phyloP scores from a whole-genome alignment of 2,329 filamentous ascomycete genomes.

The Sclerotinia minor region DNA sequence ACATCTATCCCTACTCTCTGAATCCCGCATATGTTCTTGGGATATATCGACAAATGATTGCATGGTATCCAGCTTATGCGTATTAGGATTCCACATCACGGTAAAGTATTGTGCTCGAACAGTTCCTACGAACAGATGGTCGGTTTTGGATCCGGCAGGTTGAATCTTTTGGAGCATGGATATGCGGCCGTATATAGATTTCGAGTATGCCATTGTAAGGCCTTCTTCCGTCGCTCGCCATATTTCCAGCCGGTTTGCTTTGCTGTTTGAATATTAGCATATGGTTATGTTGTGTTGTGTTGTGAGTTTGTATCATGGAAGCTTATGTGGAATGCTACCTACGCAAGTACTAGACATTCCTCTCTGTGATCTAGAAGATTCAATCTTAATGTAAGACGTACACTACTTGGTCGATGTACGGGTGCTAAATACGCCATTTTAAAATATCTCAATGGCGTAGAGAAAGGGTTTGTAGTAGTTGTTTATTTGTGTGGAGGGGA shows the following conservation, averaged over 20 bases:
- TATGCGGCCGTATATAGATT: conserved; percentile 79
- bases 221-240: conserved; percentile 69
- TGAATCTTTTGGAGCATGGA: conserved; percentile 80
- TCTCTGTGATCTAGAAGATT: conserved; percentile 72
- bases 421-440: conserved; percentile 91
- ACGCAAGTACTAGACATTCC: conserved; percentile 87
- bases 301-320: conserved; percentile 1
- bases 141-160: conserved; percentile 70
- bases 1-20: conserved; percentile 79
- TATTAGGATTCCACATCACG: conserved; percentile 72
- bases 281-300: background rate
- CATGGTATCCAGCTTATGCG: conserved; percentile 52
- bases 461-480: background rate
- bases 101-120: conserved; percentile 91
- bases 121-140: conserved; percentile 90
- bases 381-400: conserved; percentile 82
- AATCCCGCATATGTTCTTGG: conserved; percentile 68
- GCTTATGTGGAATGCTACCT: conserved; percentile 44
- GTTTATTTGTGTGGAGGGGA: background rate
- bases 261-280: conserved; percentile 51
- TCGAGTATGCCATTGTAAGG: conserved; percentile 65
- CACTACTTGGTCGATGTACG: conserved; percentile 87
- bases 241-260: conserved; percentile 82
- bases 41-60: conserved; percentile 53
- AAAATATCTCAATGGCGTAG: conserved; percentile 3